Conservation (phyloP, 2,329 filamentous ascomycete species). For the Nigrograna mackinnonii region DNA sequence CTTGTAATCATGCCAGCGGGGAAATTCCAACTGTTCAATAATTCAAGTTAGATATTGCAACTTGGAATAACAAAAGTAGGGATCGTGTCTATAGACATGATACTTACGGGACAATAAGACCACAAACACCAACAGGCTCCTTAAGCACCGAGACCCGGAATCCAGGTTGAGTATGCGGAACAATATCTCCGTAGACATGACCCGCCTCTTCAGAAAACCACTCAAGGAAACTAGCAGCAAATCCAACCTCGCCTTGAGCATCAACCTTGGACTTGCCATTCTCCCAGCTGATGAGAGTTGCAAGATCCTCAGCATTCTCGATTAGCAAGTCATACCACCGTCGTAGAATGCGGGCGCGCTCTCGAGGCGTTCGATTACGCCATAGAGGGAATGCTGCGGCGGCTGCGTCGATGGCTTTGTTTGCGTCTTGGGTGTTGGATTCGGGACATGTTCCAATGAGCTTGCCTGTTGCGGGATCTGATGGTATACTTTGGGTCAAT, state of each 20-base stretch:
- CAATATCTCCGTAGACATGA: slow-evolving; percentile 9
- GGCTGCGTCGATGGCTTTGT: neutral
- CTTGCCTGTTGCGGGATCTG: neutral
- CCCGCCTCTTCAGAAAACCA: slow-evolving; percentile 25
- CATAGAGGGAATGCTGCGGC: neutral
- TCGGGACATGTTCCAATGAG: neutral
- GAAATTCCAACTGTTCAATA: neutral
- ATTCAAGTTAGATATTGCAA: no score
- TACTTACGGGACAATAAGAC: slow-evolving; percentile 22
- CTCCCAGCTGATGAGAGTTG: slow-evolving; percentile 48
- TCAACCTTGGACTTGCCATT: slow-evolving; percentile 76
- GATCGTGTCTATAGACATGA: no score
- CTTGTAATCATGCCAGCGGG: slow-evolving; percentile 22
- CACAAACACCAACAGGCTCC: slow-evolving; percentile 29
- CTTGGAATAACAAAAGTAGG: no score
- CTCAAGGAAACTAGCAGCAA: slow-evolving; percentile 22
- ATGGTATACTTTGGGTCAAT: no score
- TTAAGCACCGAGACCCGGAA: slow-evolving; percentile 23
- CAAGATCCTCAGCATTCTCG: neutral
- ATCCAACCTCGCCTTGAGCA: slow-evolving; percentile 19
- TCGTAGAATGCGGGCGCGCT: neutral
- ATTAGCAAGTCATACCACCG: neutral
- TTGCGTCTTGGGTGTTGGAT: neutral
- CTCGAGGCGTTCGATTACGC: neutral
- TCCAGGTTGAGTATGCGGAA: slow-evolving; percentile 6